Evolutionary conservation across 768 basidiomycete species (phyloP).

Genomic region (Lactarius trivialis): DNA sequence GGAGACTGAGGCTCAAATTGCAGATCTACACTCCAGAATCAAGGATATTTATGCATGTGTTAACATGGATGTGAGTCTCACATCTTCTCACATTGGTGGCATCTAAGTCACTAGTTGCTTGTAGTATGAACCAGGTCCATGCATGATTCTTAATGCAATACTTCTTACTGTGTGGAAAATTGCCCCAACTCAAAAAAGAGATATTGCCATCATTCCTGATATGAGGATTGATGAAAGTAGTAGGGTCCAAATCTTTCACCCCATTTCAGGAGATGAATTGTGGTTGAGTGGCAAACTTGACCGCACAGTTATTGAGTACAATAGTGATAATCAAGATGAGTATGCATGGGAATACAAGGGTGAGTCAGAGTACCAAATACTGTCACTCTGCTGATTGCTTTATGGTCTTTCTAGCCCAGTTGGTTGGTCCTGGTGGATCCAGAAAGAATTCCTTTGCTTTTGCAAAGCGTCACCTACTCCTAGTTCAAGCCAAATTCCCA

Average conservation of each 20-base stretch:
- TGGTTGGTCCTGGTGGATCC: neutral
- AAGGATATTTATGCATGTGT: neutral
- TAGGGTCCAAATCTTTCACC: neutral
- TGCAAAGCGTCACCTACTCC: neutral
- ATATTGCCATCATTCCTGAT: neutral
- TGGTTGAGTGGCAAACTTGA: neutral
- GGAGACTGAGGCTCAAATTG: neutral
- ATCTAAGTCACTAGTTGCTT: neutral
- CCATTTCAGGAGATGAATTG: neutral
- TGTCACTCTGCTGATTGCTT: neutral
- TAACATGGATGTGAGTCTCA: neutral
- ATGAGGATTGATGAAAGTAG: neutral
- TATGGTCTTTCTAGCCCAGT: neutral
- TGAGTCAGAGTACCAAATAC: neutral
- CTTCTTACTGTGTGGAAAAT: neutral
- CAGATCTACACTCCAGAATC: neutral
- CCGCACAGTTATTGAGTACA: neutral
- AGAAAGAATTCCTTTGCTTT: neutral
- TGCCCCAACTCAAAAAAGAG: neutral
- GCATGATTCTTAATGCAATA: neutral
- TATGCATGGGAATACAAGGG: no score
- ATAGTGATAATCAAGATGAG: no score
- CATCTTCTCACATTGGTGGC: neutral
- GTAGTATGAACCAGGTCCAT: neutral
- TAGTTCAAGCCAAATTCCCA: neutral